Evolutionary conservation across 169 alveolate genomes (phyloP).

Genomic region (Plasmodium sp.): DNA sequence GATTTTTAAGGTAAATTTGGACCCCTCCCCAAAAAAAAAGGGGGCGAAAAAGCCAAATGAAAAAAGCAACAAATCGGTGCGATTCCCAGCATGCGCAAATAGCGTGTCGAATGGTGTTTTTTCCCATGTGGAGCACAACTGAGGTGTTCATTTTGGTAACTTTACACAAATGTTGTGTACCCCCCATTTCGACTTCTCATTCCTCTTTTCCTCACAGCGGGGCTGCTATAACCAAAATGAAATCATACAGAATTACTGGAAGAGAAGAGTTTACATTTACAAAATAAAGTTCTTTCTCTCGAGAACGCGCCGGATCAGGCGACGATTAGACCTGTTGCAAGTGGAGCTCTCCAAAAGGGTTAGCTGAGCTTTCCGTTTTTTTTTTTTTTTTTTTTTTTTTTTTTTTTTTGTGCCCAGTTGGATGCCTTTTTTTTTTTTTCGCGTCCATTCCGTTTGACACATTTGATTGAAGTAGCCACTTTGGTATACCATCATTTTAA

Average conservation of each 20-base stretch:
- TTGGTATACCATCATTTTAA: background rate
- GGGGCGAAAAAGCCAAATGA: background rate
- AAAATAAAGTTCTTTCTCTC: slow-evolving; percentile 60
- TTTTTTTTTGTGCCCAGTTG: background rate
- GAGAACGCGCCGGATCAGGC: slow-evolving; percentile 46
- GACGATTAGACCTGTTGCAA: slow-evolving; percentile 42
- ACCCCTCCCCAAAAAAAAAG: background rate
- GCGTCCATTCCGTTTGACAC: background rate
- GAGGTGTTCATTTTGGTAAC: background rate
- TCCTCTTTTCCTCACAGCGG: background rate
- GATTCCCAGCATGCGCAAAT: background rate
- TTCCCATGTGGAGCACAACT: background rate
- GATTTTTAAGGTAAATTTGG: slow-evolving; percentile 23
- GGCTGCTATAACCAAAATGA: slow-evolving; percentile 67
- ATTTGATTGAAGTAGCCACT: too few species aligned
- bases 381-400: slow-evolving; percentile 20
- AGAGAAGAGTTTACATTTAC: slow-evolving; percentile 59
- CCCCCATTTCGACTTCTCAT: background rate
- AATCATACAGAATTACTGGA: slow-evolving; percentile 61
- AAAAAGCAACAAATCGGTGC: background rate
- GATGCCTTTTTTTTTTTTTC: background rate
- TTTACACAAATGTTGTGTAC: background rate
- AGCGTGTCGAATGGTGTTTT: background rate
- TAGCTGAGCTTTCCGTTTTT: background rate
- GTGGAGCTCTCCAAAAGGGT: slow-evolving; percentile 25